Conservation (phyloP, 805 yeast species). For the Candida xyloterini region DNA sequence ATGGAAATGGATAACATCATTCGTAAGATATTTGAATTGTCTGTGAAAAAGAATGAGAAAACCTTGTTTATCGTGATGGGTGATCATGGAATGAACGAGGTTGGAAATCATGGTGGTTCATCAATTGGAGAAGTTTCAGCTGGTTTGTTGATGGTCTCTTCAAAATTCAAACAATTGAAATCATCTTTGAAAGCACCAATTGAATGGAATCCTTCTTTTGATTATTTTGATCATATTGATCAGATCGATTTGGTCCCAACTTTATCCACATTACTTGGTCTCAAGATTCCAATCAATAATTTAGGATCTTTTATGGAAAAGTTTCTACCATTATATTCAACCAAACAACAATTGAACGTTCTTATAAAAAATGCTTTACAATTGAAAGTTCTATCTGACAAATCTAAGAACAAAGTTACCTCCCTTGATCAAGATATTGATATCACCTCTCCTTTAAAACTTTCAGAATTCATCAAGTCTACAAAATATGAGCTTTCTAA, state of each 20-base stretch:
- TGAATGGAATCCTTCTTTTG: conserved; percentile 40
- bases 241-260: conserved; percentile 79
- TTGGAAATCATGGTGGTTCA: conserved; percentile 97
- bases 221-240: conserved; percentile 51
- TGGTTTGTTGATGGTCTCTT: conserved; percentile 68
- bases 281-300: conserved; percentile 68
- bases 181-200: conserved; percentile 37
- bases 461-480: conserved; percentile 36
- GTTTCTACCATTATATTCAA: conserved; percentile 51
- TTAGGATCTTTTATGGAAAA: conserved; percentile 69
- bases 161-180: conserved; percentile 42
- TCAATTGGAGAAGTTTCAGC: conserved; percentile 90
- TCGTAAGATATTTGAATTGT: conserved; percentile 42
- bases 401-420: conserved; percentile 31
- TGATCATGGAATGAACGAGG: conserved; percentile 95
- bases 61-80: conserved; percentile 79
- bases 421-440: conserved; percentile 15
- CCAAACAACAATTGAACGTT: conserved; percentile 34
- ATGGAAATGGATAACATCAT: conserved; percentile 79
- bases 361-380: conserved; percentile 59
- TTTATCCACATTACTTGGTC: conserved; percentile 53
- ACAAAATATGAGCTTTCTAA: conserved; percentile 52
- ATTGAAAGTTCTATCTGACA: conserved; percentile 44
- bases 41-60: conserved; percentile 30
- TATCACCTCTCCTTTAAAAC: conserved; percentile 8